phyloP scores from a whole-genome alignment of 768 basidiomycete species.

The Rhizopogon vinicolor region DNA sequence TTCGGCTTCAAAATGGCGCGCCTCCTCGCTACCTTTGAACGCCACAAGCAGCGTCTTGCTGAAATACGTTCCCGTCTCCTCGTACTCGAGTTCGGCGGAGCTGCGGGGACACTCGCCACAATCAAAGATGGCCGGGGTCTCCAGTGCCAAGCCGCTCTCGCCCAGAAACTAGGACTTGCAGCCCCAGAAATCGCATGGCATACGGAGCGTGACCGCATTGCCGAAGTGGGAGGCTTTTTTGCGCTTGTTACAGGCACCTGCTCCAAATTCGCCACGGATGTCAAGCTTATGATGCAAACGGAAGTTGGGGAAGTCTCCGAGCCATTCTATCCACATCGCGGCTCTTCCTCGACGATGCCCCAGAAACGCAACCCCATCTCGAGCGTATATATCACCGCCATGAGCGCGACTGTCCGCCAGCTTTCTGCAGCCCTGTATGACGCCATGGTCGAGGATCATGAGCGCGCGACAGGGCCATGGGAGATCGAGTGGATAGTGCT shows the following conservation, averaged over 20 bases:
- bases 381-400: slow-evolving; percentile 40
- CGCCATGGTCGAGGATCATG: slow-evolving; percentile 45
- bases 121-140: slow-evolving; percentile 32
- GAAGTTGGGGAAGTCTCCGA: slow-evolving; percentile 43
- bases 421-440: slow-evolving; percentile 37
- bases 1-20: slow-evolving; percentile 44
- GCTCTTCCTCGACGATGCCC: slow-evolving; percentile 46
- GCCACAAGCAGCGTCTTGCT: slow-evolving; percentile 32
- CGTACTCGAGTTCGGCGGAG: slow-evolving; percentile 41
- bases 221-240: slow-evolving; percentile 39
- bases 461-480: slow-evolving; percentile 45
- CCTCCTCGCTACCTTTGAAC: slow-evolving; percentile 37
- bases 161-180: slow-evolving; percentile 13
- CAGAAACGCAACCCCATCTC: slow-evolving; percentile 47
- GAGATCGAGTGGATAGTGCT: slow-evolving; percentile 47
- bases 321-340: slow-evolving; percentile 38
- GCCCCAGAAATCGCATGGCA: slow-evolving; percentile 29
- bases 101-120: slow-evolving; percentile 42
- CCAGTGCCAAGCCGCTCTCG: slow-evolving; percentile 19
- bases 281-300: slow-evolving; percentile 44
- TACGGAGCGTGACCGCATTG: slow-evolving; percentile 40
- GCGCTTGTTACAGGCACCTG: slow-evolving; percentile 41
- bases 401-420: slow-evolving; percentile 37
- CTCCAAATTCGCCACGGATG: slow-evolving; percentile 40
- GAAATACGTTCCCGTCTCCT: slow-evolving; percentile 34